phyloP scores from a whole-genome alignment of 225 moss, liverwort and hornwort genomes.

The Asterella californica region DNA sequence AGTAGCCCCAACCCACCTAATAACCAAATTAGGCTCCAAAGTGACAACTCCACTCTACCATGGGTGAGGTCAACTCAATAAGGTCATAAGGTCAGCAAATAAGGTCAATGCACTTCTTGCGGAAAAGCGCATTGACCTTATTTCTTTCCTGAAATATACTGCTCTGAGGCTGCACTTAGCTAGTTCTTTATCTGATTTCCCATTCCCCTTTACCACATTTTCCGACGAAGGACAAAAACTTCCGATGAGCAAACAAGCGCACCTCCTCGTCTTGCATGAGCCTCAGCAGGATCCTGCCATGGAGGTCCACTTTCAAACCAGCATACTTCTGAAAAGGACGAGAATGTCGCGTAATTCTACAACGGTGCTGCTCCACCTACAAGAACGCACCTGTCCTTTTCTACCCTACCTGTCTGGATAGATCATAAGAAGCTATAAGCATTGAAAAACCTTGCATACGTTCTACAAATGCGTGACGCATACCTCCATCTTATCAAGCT shows the following conservation, averaged over 20 bases:
- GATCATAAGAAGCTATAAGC: background rate
- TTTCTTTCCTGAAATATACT: background rate
- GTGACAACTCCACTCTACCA: too few species aligned
- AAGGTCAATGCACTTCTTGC: too few species aligned
- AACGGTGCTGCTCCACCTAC: background rate
- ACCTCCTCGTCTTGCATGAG: conserved; percentile 99
- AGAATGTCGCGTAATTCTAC: background rate
- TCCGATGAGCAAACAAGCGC: conserved; percentile 6
- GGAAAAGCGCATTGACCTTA: background rate
- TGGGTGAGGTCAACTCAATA: too few species aligned
- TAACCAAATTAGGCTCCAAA: too few species aligned
- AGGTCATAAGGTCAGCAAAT: too few species aligned
- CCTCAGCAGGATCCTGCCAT: conserved; percentile 74
- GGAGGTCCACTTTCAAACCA: background rate
- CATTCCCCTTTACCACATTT: background rate
- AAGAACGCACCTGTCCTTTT: background rate
- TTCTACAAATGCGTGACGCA: background rate
- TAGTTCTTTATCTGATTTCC: background rate
- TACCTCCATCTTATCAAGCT: conserved; percentile 97
- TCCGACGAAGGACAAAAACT: background rate
- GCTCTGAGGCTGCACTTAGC: background rate
- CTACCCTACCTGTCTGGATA: background rate
- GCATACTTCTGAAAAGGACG: background rate
- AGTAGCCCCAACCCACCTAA: too few species aligned
- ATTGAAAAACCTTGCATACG: background rate